Percentiles rank a stretch among this genome's conserved stretches.
Evolutionary conservation across 495 filamentous ascomycete genomes (phyloP).

Genomic region (Hapsidospora chrysogenum): DNA sequence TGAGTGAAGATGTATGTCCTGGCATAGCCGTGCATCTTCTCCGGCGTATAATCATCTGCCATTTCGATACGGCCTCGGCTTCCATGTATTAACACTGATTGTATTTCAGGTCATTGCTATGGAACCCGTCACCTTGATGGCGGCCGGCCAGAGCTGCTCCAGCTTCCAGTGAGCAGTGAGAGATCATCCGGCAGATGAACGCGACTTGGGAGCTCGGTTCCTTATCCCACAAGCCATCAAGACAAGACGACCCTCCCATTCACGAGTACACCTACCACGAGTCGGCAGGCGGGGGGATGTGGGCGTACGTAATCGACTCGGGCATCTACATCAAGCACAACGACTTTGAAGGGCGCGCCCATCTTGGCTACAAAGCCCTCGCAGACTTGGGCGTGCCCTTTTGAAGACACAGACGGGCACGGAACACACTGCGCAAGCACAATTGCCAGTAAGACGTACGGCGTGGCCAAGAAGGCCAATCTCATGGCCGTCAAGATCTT

Average conservation of each 20-base stretch:
- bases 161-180: conserved; percentile 1
- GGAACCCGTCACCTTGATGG: conserved; percentile 12
- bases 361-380: conserved; percentile 25
- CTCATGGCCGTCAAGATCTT: conserved; percentile 41
- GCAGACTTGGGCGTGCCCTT: conserved; percentile 12
- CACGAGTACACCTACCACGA: conserved; percentile 43
- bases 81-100: neutral
- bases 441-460: conserved; percentile 31
- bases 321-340: conserved; percentile 38
- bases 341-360: conserved; percentile 30
- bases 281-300: conserved; percentile 37
- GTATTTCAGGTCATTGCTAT: conserved; percentile 9
- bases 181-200: conserved; percentile 16
- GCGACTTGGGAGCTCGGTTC: neutral
- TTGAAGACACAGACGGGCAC: conserved; percentile 28
- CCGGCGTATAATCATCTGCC: too few species aligned
- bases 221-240: conserved; percentile 16
- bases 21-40: too few species aligned
- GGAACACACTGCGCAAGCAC: conserved; percentile 40
- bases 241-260: conserved; percentile 20
- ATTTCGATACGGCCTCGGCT: neutral
- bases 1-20: conserved; percentile 10
- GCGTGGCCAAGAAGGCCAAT: conserved; percentile 30
- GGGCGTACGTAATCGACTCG: conserved; percentile 42
- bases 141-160: conserved; percentile 5